Base-by-base conservation (phyloP, 2,329 filamentous ascomycete genomes). In the Coniochaeta sp. region DNA sequence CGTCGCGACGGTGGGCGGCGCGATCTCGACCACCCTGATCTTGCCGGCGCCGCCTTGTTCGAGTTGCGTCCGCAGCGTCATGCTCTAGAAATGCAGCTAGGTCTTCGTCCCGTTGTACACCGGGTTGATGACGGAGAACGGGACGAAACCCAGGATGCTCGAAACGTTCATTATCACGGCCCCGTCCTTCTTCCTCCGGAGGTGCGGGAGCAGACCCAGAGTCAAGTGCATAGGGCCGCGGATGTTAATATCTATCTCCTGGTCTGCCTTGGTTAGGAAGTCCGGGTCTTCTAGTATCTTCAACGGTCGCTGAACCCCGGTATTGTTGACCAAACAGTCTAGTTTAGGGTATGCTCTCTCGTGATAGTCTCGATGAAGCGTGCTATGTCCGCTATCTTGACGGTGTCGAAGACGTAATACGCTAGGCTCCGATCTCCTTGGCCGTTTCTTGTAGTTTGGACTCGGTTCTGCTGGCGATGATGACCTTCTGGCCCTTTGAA, bases 21-120 rank as follows among this genome's bases (percentile, higher is more conserved):
- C 81, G 64, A 85, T 80, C 69, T 86, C 81, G 0, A 86, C 73
- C 0, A 85, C 79, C 12, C 71, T 73, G 34, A 85, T 70, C 1
- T 72, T 73, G 24, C 24, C 54, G 17, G 17, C 32, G 0, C 73
- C 74, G 4, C 68, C 70, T 14, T 71, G 67, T 52, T 70, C 66
- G 0, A 85, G 69, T 66, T 85, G 82, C 1, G 77, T 76, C 5
- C 82, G 73, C 26, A 86, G 65, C 52, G 80, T 82, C 75, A 85
- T 78, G 28, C 71, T 79, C 75, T 78, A 85, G 67, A 79, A 84
- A 65, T 85, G 81, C 42, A 83, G 40, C 79, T 77, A 86, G 0
- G 81, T 79, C 65, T 86, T 87, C 2, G 81, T 84, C 2, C 78
- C 82, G 65, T 83, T 83, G 69, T 86, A 86, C 1, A 84, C 78